Base-by-base conservation (phyloP, 495 filamentous ascomycete genomes). In the Echria macrotheca region DNA sequence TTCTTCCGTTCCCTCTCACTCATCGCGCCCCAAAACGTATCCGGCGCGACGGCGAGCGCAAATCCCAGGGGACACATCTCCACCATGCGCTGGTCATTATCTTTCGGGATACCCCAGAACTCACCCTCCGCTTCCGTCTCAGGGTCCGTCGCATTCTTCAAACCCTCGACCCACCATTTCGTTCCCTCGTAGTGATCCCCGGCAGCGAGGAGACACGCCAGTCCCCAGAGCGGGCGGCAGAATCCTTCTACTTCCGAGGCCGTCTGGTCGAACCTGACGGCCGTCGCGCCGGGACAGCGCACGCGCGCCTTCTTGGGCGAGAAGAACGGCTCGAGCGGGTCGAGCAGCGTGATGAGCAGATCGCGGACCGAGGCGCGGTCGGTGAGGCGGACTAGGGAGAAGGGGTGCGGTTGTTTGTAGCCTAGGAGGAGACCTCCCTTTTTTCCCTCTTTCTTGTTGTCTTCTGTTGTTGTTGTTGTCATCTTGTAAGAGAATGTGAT, bases 21-120 rank as follows among this genome's bases (percentile, higher is more conserved):
- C 50, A 91, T 67, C 1, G 76, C 76, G 31, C 81, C 68, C 86
- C 85, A 91, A 48, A 91, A 81, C 49, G 70, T 68, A n/a, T n/a
- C n/a, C 15, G 80, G 74, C 11, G 78, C 81, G 31, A 85, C 79
- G 12, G 78, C 81, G 49, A 86, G 63, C 26, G 82, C 75, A 48
- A 76, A 86, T 0, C 72, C 72, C 60, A 89, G 73, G 10, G 85
- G 85, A 56, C 84, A 88, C 77, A 88, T 87, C 61, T 89, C 86
- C 15, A 89, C 86, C 84, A 89, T 89, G n/a, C 86, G 70, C 71
- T 89, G 85, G 53, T 89, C 85, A 46, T 80, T 76, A 58, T 87
- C 84, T 53, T 81, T 72, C 44, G 84, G 80, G 29, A 77, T 76
- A 4, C 85, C 85, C 84, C 85, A 91, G 56, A 80, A 89, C 67